Percentiles rank a stretch among this genome's conserved stretches.
phyloP scores from a whole-genome alignment of 139 green algal species.

The Chlamydomonas sp. region DNA sequence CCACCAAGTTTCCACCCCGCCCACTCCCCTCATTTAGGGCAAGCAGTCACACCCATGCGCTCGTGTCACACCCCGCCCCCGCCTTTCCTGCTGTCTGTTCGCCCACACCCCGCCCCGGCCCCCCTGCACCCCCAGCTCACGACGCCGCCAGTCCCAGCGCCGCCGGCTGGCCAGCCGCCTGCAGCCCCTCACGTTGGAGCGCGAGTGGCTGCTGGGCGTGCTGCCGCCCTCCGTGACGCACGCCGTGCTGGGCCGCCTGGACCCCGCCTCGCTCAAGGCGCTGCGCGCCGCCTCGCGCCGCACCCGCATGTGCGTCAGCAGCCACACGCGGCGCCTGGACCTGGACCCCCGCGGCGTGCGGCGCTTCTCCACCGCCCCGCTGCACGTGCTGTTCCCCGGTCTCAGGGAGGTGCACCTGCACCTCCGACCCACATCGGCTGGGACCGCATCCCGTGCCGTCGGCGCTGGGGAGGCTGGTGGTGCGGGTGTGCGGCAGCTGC shows the following conservation, averaged over 20 bases:
- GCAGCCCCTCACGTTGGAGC: constrained; percentile 8
- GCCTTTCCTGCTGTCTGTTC: too few relatives aligned
- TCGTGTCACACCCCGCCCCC: too few relatives aligned
- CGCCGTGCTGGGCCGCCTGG: constrained; percentile 16
- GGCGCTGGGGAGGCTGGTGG: not conserved
- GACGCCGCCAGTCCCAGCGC: constrained; percentile 10
- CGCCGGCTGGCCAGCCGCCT: constrained; percentile 5
- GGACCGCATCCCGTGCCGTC: too few relatives aligned
- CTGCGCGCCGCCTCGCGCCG: constrained; percentile 8
- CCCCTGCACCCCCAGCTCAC: not conserved
- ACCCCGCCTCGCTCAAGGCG: constrained; percentile 5
- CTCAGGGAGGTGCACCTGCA: not conserved
- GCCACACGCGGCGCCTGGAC: not conserved
- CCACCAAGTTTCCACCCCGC: too few relatives aligned
- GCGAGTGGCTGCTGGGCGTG: constrained; percentile 14
- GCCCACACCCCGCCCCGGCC: too few relatives aligned
- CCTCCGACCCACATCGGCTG: too few relatives aligned
- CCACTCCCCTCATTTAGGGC: too few relatives aligned
- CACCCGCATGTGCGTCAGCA: constrained; percentile 2
- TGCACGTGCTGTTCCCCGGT: not conserved
- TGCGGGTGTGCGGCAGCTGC: not conserved
- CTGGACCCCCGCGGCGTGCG: constrained; percentile 12
- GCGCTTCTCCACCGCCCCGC: constrained; percentile 5
- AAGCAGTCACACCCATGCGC: too few relatives aligned
- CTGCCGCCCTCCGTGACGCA: constrained; percentile 16